phyloP scores from a whole-genome alignment of 805 yeast genomes.

The Hanseniaspora thailandica region DNA sequence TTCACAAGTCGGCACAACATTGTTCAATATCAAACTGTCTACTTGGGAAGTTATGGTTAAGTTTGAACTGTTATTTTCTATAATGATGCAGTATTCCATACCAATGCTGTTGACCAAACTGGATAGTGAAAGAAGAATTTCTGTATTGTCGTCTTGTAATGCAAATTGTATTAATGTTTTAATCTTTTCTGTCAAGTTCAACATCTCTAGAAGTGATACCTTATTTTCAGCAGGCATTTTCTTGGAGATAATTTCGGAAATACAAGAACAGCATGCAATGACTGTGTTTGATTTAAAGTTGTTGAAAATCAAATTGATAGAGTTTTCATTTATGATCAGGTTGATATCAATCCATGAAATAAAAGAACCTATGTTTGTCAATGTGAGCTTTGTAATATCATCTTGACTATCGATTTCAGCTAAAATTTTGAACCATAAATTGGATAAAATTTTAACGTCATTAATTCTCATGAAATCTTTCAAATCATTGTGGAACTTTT shows the following conservation, averaged over 20 bases:
- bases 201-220: constrained; percentile 47
- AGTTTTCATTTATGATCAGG: constrained; percentile 52
- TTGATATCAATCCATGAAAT: constrained; percentile 87
- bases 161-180: constrained; percentile 19
- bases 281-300: constrained; percentile 44
- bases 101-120: constrained; percentile 65
- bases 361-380: constrained; percentile 65
- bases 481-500: constrained; percentile 54
- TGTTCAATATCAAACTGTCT: constrained; percentile 39
- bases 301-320: constrained; percentile 45
- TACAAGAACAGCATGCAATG: constrained; percentile 42
- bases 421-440: constrained; percentile 56
- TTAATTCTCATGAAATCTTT: constrained; percentile 73
- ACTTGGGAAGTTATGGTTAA: constrained; percentile 28
- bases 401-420: constrained; percentile 27
- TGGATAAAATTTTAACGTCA: constrained; percentile 57
- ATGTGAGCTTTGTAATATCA: constrained; percentile 29
- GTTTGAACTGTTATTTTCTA: constrained; percentile 34
- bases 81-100: constrained; percentile 55
- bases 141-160: constrained; percentile 36
- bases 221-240: constrained; percentile 69
- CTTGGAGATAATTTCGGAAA: constrained; percentile 53
- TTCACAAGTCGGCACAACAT: constrained; percentile 61
- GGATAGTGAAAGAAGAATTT: constrained; percentile 65
- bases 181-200: constrained; percentile 50